Base-by-base conservation (phyloP, 495 filamentous ascomycete genomes). In the Choiromyces venosus region DNA sequence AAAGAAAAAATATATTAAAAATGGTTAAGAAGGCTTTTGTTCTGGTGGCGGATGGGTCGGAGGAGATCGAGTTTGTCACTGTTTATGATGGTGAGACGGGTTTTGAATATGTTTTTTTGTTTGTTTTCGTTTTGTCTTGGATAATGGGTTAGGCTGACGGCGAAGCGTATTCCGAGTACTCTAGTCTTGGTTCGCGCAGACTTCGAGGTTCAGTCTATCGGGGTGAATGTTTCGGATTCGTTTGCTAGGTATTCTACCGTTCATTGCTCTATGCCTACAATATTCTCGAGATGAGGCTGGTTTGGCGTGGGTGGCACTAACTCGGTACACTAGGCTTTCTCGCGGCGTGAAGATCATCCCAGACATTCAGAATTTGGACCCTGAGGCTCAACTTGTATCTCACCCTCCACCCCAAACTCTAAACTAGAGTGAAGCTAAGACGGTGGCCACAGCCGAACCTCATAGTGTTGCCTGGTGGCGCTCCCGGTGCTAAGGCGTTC, bases 31-130 rank as follows among this genome's bases (percentile, higher is more conserved):
- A 61, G 12, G 74, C 74, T 14, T 65, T 77, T 12, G 69, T 77
- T 71, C 75, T 77, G 19, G 56, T 77, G 33, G 65, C 75, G 37
- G 61, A 77, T 64, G 75, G 75, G n/a, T 77, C 75, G 10, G 75
- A 77, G 56, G 75, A 77, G 69, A 77, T 77, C 33, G 75, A 77
- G 66, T 77, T 77, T 35, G 74, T 67, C 66, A 77, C 75, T 67
- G 75, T 77, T 39, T 77, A 77, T 64, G 75, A 73, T 29, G 75
- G 75, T 73, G 66, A 72, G 75, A 38, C 37, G 19, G 29, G 37
- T 40, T 14, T 14, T 19, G n/a, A 29, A n/a, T n/a, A n/a, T n/a
- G 25, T 16, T 33, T 61, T 33, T 29, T 16, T 2, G 25, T 33
- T 29, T 33, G 52, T 16, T 61, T 29, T 33, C 25, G 52, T 33